Evolutionary conservation across 768 basidiomycete species (phyloP).

Genomic region (Boletus rubroflammeus): DNA sequence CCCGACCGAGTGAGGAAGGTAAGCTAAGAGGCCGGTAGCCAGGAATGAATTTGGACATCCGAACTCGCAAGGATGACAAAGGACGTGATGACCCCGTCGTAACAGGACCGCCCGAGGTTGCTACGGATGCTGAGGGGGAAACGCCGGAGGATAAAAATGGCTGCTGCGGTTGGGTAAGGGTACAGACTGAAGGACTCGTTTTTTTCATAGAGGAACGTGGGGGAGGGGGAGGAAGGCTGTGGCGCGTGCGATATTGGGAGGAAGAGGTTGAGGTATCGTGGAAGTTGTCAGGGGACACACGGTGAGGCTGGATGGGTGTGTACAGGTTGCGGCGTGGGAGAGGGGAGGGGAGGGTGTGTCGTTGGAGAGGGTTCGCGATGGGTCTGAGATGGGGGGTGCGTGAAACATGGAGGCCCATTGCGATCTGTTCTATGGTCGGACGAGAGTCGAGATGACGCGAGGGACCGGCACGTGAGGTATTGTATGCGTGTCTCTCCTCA

Average conservation of each 20-base stretch:
- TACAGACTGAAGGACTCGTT: slow-evolving; percentile 28
- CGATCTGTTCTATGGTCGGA: slow-evolving; percentile 72
- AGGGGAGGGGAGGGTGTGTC: slow-evolving; percentile 16
- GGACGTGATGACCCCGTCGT: slow-evolving; percentile 28
- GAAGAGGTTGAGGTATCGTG: slow-evolving; percentile 21
- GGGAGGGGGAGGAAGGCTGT: slow-evolving; percentile 51
- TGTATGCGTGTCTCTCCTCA: slow-evolving; percentile 34
- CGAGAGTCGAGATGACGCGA: slow-evolving; percentile 43
- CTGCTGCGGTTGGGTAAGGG: slow-evolving; percentile 21
- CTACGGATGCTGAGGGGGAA: slow-evolving; percentile 33
- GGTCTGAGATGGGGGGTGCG: slow-evolving; percentile 69
- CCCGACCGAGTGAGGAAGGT: slow-evolving; percentile 32
- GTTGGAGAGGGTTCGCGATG: slow-evolving; percentile 17
- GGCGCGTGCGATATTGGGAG: slow-evolving; percentile 19
- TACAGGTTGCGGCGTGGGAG: slow-evolving; percentile 19
- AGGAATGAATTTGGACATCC: slow-evolving; percentile 52
- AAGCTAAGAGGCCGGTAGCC: slow-evolving; percentile 39
- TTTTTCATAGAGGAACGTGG: slow-evolving; percentile 66
- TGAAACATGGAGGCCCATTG: slow-evolving; percentile 76
- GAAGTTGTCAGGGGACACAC: slow-evolving; percentile 20
- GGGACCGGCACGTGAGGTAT: slow-evolving; percentile 34
- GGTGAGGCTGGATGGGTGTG: slow-evolving; percentile 26
- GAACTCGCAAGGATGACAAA: slow-evolving; percentile 40
- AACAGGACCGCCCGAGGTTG: slow-evolving; percentile 32
- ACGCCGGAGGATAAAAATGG: slow-evolving; percentile 11